Evolutionary conservation across 768 basidiomycete genomes (phyloP).

Genomic region (Collybia sp.): DNA sequence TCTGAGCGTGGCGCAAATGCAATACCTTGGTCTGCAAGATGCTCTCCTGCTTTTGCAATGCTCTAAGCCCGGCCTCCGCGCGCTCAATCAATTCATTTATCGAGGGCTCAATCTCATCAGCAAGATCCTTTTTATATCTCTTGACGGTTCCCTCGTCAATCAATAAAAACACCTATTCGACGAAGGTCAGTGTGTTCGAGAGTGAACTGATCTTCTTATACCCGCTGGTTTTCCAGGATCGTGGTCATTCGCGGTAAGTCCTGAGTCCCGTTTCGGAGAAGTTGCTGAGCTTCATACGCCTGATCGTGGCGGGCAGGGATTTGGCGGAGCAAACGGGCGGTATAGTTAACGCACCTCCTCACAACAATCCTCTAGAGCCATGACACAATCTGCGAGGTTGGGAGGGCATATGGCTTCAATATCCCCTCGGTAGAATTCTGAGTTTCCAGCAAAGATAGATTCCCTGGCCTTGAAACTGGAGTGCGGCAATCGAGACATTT

Average conservation of each 20-base stretch:
- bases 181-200: not conserved
- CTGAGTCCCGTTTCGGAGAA: slow-evolving; percentile 63
- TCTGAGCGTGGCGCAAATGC: no score
- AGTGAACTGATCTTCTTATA: slow-evolving; percentile 19
- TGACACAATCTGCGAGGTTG: slow-evolving; percentile 69
- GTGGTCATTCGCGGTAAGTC: slow-evolving; percentile 71
- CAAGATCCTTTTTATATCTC: slow-evolving; percentile 69
- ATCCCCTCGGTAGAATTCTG: slow-evolving; percentile 63
- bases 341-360: slow-evolving; percentile 51
- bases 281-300: slow-evolving; percentile 65
- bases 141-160: slow-evolving; percentile 70
- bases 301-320: slow-evolving; percentile 16
- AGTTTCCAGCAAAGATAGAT: slow-evolving; percentile 66
- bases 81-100: slow-evolving; percentile 70
- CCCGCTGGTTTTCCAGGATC: slow-evolving; percentile 64
- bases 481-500: slow-evolving; percentile 52
- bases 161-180: slow-evolving; percentile 62
- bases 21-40: slow-evolving; percentile 60
- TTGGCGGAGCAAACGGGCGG: not conserved
- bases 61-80: slow-evolving; percentile 63
- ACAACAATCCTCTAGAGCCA: slow-evolving; percentile 77
- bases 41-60: slow-evolving; percentile 58
- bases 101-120: slow-evolving; percentile 78
- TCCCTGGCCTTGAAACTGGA: slow-evolving; percentile 54
- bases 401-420: slow-evolving; percentile 63